Conservation (phyloP, 2,329 filamentous ascomycete genomes). For the Metarhizium sp. region DNA sequence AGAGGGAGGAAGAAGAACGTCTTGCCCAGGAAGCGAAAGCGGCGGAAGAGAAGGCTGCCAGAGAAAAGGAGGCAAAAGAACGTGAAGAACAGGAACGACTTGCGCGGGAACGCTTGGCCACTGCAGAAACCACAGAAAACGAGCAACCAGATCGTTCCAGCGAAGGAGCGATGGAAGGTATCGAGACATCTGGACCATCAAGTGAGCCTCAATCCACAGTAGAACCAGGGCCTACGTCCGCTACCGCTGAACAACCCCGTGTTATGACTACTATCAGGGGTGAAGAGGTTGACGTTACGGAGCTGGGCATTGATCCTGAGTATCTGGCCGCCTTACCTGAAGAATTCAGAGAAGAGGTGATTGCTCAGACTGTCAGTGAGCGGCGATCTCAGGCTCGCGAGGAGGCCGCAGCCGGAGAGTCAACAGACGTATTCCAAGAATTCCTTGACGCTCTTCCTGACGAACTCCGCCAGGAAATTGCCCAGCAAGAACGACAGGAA, state of each 20-base stretch:
- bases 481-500: slow-evolving; percentile 83
- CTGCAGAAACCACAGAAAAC: slow-evolving; percentile 44
- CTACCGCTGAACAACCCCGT: slow-evolving; percentile 31
- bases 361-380: slow-evolving; percentile 80
- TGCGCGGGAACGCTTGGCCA: slow-evolving; percentile 32
- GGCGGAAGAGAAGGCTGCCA: slow-evolving; percentile 55
- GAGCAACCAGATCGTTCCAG: slow-evolving; percentile 8
- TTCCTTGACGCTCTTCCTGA: slow-evolving; percentile 88
- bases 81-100: slow-evolving; percentile 38
- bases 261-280: slow-evolving; percentile 79
- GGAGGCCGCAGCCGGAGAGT: slow-evolving; percentile 59
- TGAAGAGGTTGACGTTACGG: slow-evolving; percentile 84
- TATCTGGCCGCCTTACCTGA: slow-evolving; percentile 97
- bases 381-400: slow-evolving; percentile 68
- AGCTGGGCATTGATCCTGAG: slow-evolving; percentile 85
- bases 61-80: slow-evolving; percentile 64
- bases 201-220: slow-evolving; percentile 19
- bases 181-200: slow-evolving; percentile 45
- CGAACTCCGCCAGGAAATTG: slow-evolving; percentile 81
- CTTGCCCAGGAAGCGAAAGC: slow-evolving; percentile 62
- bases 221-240: slow-evolving; percentile 11
- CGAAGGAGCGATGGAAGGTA: slow-evolving; percentile 62
- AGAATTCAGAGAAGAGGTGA: slow-evolving; percentile 90
- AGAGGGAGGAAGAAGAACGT: slow-evolving; percentile 55
- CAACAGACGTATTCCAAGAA: slow-evolving; percentile 80